Base-by-base conservation (phyloP, 306 rosid species). In the Delonix regia region DNA sequence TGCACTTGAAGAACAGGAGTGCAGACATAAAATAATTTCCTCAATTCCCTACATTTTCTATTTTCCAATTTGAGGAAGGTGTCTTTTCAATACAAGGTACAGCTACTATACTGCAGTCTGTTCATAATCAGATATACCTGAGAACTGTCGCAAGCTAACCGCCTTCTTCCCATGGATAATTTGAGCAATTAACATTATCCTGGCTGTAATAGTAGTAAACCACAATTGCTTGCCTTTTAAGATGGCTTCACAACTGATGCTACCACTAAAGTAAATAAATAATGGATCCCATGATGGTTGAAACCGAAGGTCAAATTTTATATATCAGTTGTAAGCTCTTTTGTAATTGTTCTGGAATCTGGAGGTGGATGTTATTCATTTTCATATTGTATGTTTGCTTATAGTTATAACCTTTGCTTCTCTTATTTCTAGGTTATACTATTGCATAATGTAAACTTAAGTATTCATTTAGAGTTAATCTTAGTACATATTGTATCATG, bases 171-270 rank as follows among this genome's bases (percentile, higher is more conserved):
- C 86, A 85, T 45, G 90, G 87, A 15, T 87, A 88, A 0, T 89
- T 89, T 19, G 94, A 45, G 56, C 87, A 0, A 89, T 89, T 73
- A 86, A 87, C 71, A 80, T 90, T 34, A 86, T 87, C 14, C 80
- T 90, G n/a, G 87, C 87, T 6, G 80, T 87, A 6, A 87, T 90
- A 7, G 67, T 80, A 70, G 59, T 52, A 53, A 53, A 21, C 21
- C 14, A 53, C 14, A 22, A 53, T 87, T 30, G 94, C 86, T 79
- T 90, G 94, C 83, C 76, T 77, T 52, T 86, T 87, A 15, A 87
- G 91, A 5, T 53, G 90, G 73, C 87, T 90, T n/a, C 87, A 91
- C 78, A 82, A 85, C 79, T 60, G 77, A 63, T 83, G 79, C 16
- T 14, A 22, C 49, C 30, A 65, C 60, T 28, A 27, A 16, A 28